Percentiles rank a stretch among this genome's conserved stretches.
Conservation (phyloP, 2,329 filamentous ascomycete genomes). For the Myriosclerotinia curreyana region DNA sequence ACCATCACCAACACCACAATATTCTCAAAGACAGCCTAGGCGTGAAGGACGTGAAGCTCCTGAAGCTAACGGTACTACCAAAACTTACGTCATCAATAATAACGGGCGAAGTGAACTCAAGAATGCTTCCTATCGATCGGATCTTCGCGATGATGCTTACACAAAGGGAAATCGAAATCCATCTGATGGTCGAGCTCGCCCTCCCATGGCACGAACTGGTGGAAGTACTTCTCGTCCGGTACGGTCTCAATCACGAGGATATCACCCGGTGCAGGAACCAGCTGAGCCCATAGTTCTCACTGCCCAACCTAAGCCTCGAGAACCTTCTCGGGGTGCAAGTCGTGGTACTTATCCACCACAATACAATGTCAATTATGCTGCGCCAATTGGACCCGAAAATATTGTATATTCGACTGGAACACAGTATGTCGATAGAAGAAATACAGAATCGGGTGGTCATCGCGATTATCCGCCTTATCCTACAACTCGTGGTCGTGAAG, state of each 20-base stretch:
- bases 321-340: slow-evolving; percentile 23
- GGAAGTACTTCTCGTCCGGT: slow-evolving; percentile 21
- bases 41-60: slow-evolving; percentile 23
- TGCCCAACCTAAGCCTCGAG: slow-evolving; percentile 28
- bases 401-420: slow-evolving; percentile 1
- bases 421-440: slow-evolving; percentile 13
- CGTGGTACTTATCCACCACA: slow-evolving; percentile 7
- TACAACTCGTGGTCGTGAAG: slow-evolving; percentile 1
- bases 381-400: slow-evolving; percentile 6
- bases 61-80: slow-evolving; percentile 30
- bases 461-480: slow-evolving; percentile 14
- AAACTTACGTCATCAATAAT: slow-evolving; percentile 26
- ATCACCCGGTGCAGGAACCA: slow-evolving; percentile 26
- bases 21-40: slow-evolving; percentile 21
- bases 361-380: slow-evolving; percentile 12
- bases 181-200: slow-evolving; percentile 31
- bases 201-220: slow-evolving; percentile 22
- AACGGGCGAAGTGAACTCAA: slow-evolving; percentile 28
- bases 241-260: slow-evolving; percentile 25
- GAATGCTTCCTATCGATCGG: slow-evolving; percentile 27
- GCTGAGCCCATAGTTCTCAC: slow-evolving; percentile 26
- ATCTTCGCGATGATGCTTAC: slow-evolving; percentile 27
- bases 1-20: slow-evolving; percentile 16
- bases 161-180: slow-evolving; percentile 30
- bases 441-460: slow-evolving; percentile 8